Evolutionary conservation across 176 grass and related monocot genomes (phyloP).

Genomic region (Carex pumila): DNA sequence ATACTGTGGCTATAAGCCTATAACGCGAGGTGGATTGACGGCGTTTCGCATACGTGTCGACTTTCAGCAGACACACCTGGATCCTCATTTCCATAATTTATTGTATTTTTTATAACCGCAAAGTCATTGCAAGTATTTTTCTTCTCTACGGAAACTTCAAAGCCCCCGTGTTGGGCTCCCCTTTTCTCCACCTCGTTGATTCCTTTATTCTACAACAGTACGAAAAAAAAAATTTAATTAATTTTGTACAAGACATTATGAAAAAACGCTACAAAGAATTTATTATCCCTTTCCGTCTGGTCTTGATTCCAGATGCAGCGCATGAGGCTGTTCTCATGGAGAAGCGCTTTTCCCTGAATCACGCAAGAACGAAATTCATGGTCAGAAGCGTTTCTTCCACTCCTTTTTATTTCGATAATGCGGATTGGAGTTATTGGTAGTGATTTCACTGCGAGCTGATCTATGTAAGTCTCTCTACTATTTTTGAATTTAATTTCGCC

Average conservation of each 20-base stretch:
- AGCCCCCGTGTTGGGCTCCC: not conserved
- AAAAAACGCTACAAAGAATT: not conserved
- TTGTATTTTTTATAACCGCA: not conserved
- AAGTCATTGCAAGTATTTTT: not conserved
- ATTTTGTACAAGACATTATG: not conserved
- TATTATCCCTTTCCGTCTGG: not conserved
- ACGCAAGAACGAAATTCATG: not conserved
- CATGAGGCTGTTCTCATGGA: not conserved
- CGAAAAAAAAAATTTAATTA: not conserved
- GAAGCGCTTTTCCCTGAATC: not conserved
- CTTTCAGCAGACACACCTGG: not conserved
- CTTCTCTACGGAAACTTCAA: not conserved
- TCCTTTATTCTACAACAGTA: not conserved
- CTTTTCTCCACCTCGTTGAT: not conserved
- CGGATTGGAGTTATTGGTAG: too few relatives aligned
- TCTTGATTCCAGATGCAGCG: not conserved
- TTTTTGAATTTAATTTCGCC: not conserved
- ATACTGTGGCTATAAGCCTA: not conserved
- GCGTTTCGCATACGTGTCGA: not conserved
- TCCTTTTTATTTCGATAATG: not conserved
- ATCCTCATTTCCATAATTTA: not conserved
- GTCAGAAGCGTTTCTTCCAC: not conserved
- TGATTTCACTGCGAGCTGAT: not conserved
- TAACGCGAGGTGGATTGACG: not conserved
- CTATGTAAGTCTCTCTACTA: not conserved